phyloP scores from a whole-genome alignment of 192 early-diverging fungal species.

The Coemansia sp. region DNA sequence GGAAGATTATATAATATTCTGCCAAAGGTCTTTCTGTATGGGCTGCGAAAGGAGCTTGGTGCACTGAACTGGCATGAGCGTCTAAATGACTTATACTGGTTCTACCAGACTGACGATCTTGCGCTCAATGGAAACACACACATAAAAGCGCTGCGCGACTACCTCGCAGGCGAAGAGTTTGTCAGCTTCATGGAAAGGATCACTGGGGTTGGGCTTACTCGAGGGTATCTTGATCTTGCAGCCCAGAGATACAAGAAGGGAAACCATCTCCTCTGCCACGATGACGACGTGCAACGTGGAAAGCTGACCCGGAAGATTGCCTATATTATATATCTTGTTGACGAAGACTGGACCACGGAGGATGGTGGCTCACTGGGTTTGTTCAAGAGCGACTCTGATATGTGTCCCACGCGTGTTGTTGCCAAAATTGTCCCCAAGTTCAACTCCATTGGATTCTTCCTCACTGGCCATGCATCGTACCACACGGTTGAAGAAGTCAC shows the following conservation, averaged over 20 bases:
- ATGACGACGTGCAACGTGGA: slow-evolving; percentile 71
- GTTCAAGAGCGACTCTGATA: slow-evolving; percentile 55
- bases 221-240: slow-evolving; percentile 63
- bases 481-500: slow-evolving; percentile 64
- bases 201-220: slow-evolving; percentile 64
- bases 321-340: slow-evolving; percentile 73
- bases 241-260: slow-evolving; percentile 66
- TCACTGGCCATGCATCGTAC: slow-evolving; percentile 59
- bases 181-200: slow-evolving; percentile 60
- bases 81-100: slow-evolving; percentile 73
- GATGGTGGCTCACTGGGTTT: slow-evolving; percentile 69
- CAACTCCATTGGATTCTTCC: slow-evolving; percentile 64
- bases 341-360: slow-evolving; percentile 62
- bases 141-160: slow-evolving; percentile 57
- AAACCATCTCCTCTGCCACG: slow-evolving; percentile 70
- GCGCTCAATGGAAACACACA: slow-evolving; percentile 42
- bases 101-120: slow-evolving; percentile 67
- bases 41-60: slow-evolving; percentile 22
- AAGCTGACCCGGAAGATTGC: slow-evolving; percentile 62
- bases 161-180: slow-evolving; percentile 63
- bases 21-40: slow-evolving; percentile 18
- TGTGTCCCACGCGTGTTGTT: slow-evolving; percentile 54
- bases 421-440: slow-evolving; percentile 56
- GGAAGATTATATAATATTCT: slow-evolving; percentile 29
- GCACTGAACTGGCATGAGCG: slow-evolving; percentile 44